Conservation (phyloP, 805 yeast genomes). For the Ogataea glucozyma region DNA sequence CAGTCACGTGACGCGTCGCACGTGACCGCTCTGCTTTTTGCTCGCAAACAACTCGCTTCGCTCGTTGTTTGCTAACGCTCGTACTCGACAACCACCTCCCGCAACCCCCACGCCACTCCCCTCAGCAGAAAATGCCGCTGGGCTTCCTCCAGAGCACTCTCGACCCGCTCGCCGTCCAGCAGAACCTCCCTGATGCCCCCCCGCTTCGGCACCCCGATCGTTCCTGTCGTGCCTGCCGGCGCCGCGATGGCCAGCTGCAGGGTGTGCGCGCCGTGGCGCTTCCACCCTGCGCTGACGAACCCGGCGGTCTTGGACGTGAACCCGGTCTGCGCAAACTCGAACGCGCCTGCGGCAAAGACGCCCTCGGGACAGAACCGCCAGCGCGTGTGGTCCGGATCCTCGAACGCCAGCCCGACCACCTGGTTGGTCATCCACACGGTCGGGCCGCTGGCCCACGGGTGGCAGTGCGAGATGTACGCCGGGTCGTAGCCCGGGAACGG, state of each 20-base stretch:
- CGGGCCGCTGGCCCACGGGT: constrained; percentile 7
- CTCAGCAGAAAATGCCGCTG: background rate
- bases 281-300: constrained; percentile 5
- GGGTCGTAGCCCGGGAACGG: constrained; percentile 7
- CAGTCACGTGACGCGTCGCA: too few species aligned
- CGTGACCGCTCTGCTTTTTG: too few species aligned
- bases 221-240: background rate
- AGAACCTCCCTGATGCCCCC: background rate
- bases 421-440: constrained; percentile 6
- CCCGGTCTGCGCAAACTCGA: constrained; percentile 4
- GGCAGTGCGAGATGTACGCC: constrained; percentile 8
- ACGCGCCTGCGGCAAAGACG: background rate
- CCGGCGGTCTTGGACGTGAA: constrained; percentile 5
- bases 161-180: background rate
- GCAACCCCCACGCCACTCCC: constrained; percentile 1
- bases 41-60: too few species aligned
- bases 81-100: background rate
- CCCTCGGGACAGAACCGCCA: constrained; percentile 3
- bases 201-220: constrained; percentile 2
- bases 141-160: background rate
- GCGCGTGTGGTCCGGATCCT: background rate
- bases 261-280: background rate
- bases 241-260: constrained; percentile 3
- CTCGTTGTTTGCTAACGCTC: too few species aligned
- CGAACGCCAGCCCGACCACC: constrained; percentile 2